Base-by-base conservation (phyloP, 176 grass and related monocot genomes). In the Bromus sterilis region DNA sequence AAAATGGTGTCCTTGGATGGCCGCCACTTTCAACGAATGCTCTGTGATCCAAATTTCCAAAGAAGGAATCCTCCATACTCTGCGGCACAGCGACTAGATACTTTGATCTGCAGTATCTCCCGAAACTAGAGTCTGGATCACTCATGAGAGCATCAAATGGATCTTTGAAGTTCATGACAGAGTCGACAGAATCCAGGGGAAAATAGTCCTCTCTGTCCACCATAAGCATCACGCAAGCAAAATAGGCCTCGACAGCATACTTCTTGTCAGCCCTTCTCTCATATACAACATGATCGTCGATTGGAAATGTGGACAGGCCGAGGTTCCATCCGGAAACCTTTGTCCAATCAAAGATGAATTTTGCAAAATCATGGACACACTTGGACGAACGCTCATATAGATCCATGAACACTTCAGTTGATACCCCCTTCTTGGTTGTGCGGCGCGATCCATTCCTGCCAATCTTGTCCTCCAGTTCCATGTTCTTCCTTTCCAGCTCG, bases 1-100 rank as follows among this genome's bases (percentile, higher is more conserved):
- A 94, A 77, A 98, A 93, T 15, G 87, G 88, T 53, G 95, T 98
- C 84, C 88, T 98, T n/a, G 95, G 95, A 83, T 98, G 92, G 1
- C 92, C 77, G 0, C 90, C 92, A 7, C 36, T 76, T 78, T 83
- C 26, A 10, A 98, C 71, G 72, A 98, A 93, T 44, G 68, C 78
- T 69, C 95, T 91, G 24, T 98, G 88, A 36, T 98, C 88, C 59
- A 79, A 83, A 78, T 87, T 98, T 13, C 95, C 92, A 28, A 98
- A 91, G 35, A 98, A 91, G 21, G 88, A 94, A 58, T 68, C 36
- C 66, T 98, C 95, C 92, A 98, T 93, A 77, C 66, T 85, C 0
- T 70, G 41, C 7, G 90, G 84, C 13, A 98, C 85, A 64, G 75
- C 83, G 4, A 72, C 36, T 5, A 91, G 67, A 59, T 93, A 98